Evolutionary conservation across 352 stramenopile species (phyloP).

Genomic region (Globisporangium megalacanthum): DNA sequence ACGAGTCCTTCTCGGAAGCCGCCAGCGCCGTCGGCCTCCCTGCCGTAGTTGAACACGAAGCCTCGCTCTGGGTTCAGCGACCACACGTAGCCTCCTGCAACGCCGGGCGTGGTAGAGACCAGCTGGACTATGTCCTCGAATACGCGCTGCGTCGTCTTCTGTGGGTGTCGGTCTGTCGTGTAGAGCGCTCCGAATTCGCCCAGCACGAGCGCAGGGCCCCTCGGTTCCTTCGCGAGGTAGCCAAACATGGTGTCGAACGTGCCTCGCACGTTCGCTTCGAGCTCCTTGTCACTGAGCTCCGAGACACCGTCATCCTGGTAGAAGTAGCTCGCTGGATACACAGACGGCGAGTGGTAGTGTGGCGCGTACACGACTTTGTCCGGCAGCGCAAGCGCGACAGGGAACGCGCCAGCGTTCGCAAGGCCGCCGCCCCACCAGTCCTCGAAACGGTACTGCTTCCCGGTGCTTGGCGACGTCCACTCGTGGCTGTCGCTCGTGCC

Average conservation of each 20-base stretch:
- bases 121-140: slow-evolving; percentile 60
- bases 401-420: slow-evolving; percentile 29
- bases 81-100: slow-evolving; percentile 63
- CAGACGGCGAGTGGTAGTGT: slow-evolving; percentile 66
- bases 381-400: slow-evolving; percentile 34
- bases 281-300: slow-evolving; percentile 39
- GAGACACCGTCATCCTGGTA: slow-evolving; percentile 25
- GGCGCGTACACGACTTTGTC: slow-evolving; percentile 77
- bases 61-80: slow-evolving; percentile 65
- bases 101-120: slow-evolving; percentile 32
- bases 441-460: slow-evolving; percentile 44
- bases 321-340: slow-evolving; percentile 59
- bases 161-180: slow-evolving; percentile 35
- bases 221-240: slow-evolving; percentile 37
- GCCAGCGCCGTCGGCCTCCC: slow-evolving; percentile 19
- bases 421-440: slow-evolving; percentile 60
- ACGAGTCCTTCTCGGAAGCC: slow-evolving; percentile 48
- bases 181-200: slow-evolving; percentile 73
- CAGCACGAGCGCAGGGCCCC: slow-evolving; percentile 41
- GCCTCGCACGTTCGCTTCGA: slow-evolving; percentile 31
- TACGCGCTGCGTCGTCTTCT: slow-evolving; percentile 54
- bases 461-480: slow-evolving; percentile 32
- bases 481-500: slow-evolving; percentile 43
- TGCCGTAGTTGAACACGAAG: slow-evolving; percentile 57
- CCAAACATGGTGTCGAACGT: slow-evolving; percentile 72